Evolutionary conservation across 805 yeast species (phyloP).

Genomic region (Candida mattraensis): DNA sequence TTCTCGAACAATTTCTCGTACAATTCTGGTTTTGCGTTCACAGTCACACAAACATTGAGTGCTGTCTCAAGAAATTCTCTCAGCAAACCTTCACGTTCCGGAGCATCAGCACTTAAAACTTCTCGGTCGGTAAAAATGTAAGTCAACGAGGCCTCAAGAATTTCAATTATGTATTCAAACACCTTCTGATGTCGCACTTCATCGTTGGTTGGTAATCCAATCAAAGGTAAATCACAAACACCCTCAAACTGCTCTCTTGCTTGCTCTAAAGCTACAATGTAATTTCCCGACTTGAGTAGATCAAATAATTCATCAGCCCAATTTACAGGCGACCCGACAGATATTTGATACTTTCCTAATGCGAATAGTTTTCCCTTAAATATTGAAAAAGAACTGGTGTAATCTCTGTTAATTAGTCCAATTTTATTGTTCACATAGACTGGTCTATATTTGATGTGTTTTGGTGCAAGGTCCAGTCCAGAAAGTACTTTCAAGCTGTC

Average conservation of each 20-base stretch:
- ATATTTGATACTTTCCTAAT: slow-evolving; percentile 51
- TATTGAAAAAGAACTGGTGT: slow-evolving; percentile 34
- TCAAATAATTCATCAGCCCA: slow-evolving; percentile 68
- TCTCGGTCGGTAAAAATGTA: slow-evolving; percentile 36
- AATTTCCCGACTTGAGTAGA: slow-evolving; percentile 47
- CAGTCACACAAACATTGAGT: slow-evolving; percentile 42
- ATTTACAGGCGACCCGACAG: slow-evolving; percentile 57
- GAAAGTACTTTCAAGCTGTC: slow-evolving; percentile 37
- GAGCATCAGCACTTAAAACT: slow-evolving; percentile 4
- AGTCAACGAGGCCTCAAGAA: slow-evolving; percentile 53
- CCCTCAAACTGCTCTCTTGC: slow-evolving; percentile 56
- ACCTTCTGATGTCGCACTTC: slow-evolving; percentile 48
- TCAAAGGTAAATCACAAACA: slow-evolving; percentile 45
- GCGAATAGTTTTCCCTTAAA: slow-evolving; percentile 50
- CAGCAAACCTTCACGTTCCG: slow-evolving; percentile 22
- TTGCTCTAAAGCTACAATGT: slow-evolving; percentile 54
- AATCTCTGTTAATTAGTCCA: slow-evolving; percentile 18
- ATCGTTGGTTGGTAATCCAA: slow-evolving; percentile 55
- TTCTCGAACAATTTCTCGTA: slow-evolving; percentile 48
- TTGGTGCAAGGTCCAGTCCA: slow-evolving; percentile 38
- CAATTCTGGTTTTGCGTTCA: slow-evolving; percentile 36
- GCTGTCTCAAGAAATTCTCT: slow-evolving; percentile 36
- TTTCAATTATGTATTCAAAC: slow-evolving; percentile 51
- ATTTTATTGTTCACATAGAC: slow-evolving; percentile 13
- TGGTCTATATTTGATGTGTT: slow-evolving; percentile 34